Evolutionary conservation across 148 eudicot genomes (phyloP).

Genomic region (Camellia lanceoleosa): DNA sequence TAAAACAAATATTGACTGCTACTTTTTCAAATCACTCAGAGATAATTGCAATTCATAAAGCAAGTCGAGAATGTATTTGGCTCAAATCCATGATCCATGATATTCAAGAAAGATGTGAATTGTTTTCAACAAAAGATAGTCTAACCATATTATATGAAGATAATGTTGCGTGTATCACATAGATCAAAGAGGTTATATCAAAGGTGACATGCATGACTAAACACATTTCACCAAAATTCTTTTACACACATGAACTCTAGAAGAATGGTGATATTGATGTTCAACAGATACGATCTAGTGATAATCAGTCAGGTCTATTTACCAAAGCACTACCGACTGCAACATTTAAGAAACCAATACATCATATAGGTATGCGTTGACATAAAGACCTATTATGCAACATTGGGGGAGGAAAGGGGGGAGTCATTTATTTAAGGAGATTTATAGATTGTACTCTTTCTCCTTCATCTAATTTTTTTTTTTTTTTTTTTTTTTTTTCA

Average conservation of each 20-base stretch:
- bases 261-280: conserved; percentile 6
- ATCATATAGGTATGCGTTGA: too few relatives aligned
- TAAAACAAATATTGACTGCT: background rate
- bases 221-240: conserved; percentile 16
- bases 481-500: too few relatives aligned
- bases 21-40: background rate
- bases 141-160: conserved; percentile 14
- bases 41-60: background rate
- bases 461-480: too few relatives aligned
- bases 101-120: background rate
- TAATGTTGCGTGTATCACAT: conserved; percentile 9
- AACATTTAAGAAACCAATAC: too few relatives aligned
- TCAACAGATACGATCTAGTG: background rate
- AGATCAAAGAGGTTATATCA: conserved; percentile 12
- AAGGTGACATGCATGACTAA: conserved; percentile 10
- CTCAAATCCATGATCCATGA: background rate
- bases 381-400: too few relatives aligned
- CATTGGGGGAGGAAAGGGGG: too few relatives aligned
- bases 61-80: background rate
- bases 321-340: background rate
- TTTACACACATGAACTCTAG: conserved; percentile 12
- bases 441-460: too few relatives aligned
- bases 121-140: background rate
- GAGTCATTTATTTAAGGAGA: too few relatives aligned
- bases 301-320: conserved; percentile 13